phyloP scores from a whole-genome alignment of 1,284 basidiomycete species.

The Apiotrichum veenhuisii region DNA sequence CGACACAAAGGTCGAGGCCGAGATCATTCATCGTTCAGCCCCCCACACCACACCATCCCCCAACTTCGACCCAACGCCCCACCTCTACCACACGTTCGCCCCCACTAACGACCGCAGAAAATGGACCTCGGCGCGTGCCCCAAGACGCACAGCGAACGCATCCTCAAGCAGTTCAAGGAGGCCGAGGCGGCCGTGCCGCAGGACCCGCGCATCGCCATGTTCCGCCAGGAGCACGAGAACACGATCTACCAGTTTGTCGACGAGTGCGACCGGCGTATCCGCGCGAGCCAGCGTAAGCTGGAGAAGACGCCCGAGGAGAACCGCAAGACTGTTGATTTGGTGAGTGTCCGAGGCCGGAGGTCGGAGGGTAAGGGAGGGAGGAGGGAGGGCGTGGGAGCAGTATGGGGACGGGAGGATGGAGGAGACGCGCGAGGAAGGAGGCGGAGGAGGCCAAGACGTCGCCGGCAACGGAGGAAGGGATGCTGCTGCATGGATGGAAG shows the following conservation, averaged over 20 bases:
- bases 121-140: conserved; percentile 99
- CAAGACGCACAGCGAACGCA: conserved; percentile 89
- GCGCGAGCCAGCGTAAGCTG: conserved; percentile 84
- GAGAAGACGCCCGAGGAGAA: conserved; percentile 99
- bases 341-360: no score
- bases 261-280: conserved; percentile 95
- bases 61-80: no score
- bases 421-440: no score
- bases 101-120: conserved; percentile 64
- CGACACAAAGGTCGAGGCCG: no score
- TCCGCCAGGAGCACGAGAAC: conserved; percentile 90
- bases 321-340: conserved; percentile 93
- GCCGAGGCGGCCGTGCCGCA: conserved; percentile 68
- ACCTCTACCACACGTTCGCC: no score
- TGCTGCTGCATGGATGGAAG: no score
- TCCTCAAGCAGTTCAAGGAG: conserved; percentile 84
- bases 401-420: not conserved
- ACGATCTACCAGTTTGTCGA: conserved; percentile 95
- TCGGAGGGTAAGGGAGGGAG: no score
- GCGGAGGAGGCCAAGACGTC: not conserved
- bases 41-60: not conserved
- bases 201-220: conserved; percentile 73
- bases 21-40: no score
- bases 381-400: no score
- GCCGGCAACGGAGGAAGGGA: no score